A percentile compares a stretch with the other conserved stretches of the same genome.
phyloP scores from a whole-genome alignment of 768 basidiomycete species.

The Cyclocybe aegerita region DNA sequence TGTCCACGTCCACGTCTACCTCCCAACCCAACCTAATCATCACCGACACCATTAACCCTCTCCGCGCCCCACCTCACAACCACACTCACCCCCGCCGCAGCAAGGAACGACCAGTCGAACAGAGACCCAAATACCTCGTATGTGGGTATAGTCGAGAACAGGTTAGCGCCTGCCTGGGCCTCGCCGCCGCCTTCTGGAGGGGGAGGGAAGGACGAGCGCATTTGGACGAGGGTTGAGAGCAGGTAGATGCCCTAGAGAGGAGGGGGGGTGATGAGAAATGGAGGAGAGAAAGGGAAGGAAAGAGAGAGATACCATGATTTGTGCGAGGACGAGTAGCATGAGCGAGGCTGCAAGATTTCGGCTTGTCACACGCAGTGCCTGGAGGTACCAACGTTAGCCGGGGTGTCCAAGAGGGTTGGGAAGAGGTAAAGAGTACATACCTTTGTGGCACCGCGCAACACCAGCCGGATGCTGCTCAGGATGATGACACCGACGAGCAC shows the following conservation, averaged over 20 bases:
- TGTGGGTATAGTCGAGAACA: conserved; percentile 72
- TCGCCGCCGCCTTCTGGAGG: conserved; percentile 28
- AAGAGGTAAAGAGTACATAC: conserved; percentile 29
- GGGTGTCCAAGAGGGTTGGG: neutral
- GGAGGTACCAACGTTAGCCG: neutral
- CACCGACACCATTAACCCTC: conserved; percentile 34
- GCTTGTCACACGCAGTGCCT: conserved; percentile 66
- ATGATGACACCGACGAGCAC: conserved; percentile 77
- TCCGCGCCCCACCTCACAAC: conserved; percentile 55
- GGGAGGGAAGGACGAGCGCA: conserved; percentile 79
- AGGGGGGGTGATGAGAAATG: conserved; percentile 1
- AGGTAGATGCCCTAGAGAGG: conserved; percentile 71
- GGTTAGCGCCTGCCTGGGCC: conserved; percentile 33
- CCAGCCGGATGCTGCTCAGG: conserved; percentile 65
- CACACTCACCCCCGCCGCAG: conserved; percentile 50
- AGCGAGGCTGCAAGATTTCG: conserved; percentile 71
- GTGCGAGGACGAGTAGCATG: conserved; percentile 75
- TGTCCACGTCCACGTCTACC: neutral
- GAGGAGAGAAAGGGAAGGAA: neutral
- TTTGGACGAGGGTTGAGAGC: conserved; percentile 78
- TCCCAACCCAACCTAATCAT: conserved; percentile 12
- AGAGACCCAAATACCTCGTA: conserved; percentile 73
- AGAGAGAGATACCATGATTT: conserved; percentile 64
- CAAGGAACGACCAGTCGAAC: conserved; percentile 73
- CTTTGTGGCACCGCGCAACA: conserved; percentile 66